Percentiles rank a stretch among this genome's conserved stretches.
phyloP scores from a whole-genome alignment of 108 stramenopile genomes.

The Fistulifera pelliculosa region DNA sequence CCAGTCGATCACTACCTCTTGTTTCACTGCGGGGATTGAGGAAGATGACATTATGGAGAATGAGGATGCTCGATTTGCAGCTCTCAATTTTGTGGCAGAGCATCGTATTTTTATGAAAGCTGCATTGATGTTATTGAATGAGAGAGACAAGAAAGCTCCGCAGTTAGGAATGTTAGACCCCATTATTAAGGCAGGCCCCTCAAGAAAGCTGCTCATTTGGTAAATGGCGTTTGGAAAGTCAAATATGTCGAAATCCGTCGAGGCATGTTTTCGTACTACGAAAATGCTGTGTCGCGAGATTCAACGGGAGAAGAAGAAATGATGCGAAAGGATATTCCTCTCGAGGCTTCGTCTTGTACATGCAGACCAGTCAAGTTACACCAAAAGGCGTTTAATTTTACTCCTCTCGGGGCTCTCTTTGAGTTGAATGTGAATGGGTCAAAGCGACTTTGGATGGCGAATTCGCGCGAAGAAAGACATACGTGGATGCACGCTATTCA shows the following conservation, averaged over 20 bases:
- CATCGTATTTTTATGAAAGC: conserved; percentile 72
- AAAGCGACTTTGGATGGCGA: conserved; percentile 68
- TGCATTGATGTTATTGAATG: conserved; percentile 46
- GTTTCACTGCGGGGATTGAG: no score
- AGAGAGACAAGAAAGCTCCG: conserved; percentile 48
- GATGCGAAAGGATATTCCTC: conserved; percentile 53
- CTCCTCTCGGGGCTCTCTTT: conserved; percentile 40
- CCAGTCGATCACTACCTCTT: no score
- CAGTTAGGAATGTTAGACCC: conserved; percentile 48
- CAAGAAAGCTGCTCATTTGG: conserved; percentile 63
- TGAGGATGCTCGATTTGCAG: neutral
- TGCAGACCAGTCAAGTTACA: conserved; percentile 68
- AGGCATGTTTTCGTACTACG: conserved; percentile 70
- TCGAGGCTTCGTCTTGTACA: conserved; percentile 37
- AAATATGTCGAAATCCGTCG: conserved; percentile 70
- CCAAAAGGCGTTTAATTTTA: conserved; percentile 33
- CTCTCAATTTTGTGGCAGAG: conserved; percentile 55
- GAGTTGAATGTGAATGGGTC: conserved; percentile 30
- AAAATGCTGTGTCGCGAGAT: conserved; percentile 31
- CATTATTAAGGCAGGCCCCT: conserved; percentile 51
- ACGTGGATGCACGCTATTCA: conserved; percentile 74
- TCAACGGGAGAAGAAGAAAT: conserved; percentile 19
- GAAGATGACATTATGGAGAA: neutral
- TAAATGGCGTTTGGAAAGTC: conserved; percentile 72
- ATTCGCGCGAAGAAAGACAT: conserved; percentile 52